Conservation (phyloP, 176 grass and related monocot genomes). For the Dactylis glomerata region DNA sequence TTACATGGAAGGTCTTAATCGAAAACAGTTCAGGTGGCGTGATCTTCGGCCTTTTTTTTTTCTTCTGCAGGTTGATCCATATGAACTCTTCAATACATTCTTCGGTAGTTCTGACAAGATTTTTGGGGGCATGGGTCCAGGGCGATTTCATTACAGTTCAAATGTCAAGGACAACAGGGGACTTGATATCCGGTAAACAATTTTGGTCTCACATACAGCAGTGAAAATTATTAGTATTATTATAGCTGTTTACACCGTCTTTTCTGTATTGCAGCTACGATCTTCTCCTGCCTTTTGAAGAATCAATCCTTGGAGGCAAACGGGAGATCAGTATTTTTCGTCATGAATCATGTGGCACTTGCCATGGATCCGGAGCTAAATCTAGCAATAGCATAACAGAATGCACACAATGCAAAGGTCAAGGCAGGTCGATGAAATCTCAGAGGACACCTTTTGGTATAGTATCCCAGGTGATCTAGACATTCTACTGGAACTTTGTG, state of each 20-base stretch:
- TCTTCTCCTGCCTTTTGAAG: conserved; percentile 87
- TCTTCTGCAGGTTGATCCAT: conserved; percentile 67
- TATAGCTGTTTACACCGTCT: conserved; percentile 9
- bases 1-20: neutral
- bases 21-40: neutral
- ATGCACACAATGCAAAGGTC: conserved; percentile 73
- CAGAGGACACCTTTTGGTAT: conserved; percentile 81
- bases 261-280: conserved; percentile 54
- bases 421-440: conserved; percentile 63
- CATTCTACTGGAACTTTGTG: neutral
- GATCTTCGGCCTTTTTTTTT: conserved; percentile 26
- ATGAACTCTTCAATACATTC: conserved; percentile 81
- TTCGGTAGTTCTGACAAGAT: conserved; percentile 60
- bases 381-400: conserved; percentile 50
- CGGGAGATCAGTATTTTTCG: conserved; percentile 43
- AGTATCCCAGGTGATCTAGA: conserved; percentile 73
- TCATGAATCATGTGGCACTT: conserved; percentile 61
- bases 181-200: conserved; percentile 74
- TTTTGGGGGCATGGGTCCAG: conserved; percentile 52
- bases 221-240: neutral
- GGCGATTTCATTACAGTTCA: conserved; percentile 48
- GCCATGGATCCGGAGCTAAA: conserved; percentile 78
- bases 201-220: neutral
- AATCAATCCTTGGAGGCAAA: conserved; percentile 69
- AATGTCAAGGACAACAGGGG: conserved; percentile 38